phyloP scores from a whole-genome alignment of 192 early-diverging fungal genomes.

The Gamsiella multidivaricata region DNA sequence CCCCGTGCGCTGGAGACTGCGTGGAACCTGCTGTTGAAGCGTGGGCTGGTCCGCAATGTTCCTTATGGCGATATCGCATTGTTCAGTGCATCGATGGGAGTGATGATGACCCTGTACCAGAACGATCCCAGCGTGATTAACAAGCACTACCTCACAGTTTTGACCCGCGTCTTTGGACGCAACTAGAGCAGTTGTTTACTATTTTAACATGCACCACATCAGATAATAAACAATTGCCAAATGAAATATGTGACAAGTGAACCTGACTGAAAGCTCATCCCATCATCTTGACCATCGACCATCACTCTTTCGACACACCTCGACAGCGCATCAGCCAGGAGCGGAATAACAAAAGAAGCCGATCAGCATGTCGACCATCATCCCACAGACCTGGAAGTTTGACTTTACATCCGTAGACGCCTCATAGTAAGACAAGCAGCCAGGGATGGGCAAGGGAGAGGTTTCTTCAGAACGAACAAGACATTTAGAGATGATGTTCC shows the following conservation, averaged over 20 bases:
- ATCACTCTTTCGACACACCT: no score
- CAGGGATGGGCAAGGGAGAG: no score
- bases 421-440: conserved; percentile 46
- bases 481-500: no score
- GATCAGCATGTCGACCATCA: conserved; percentile 11
- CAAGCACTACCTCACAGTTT: conserved; percentile 79
- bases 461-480: no score
- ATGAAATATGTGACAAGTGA: no score
- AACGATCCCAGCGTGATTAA: conserved; percentile 77
- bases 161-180: conserved; percentile 82
- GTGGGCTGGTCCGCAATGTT: conserved; percentile 68
- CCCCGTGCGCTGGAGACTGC: conserved; percentile 79
- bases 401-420: conserved; percentile 40
- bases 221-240: no score
- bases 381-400: conserved; percentile 39
- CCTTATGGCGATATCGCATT: conserved; percentile 77
- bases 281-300: conserved; percentile 4
- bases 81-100: conserved; percentile 78
- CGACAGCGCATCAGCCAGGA: not conserved
- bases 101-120: conserved; percentile 87
- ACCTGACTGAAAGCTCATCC: no score
- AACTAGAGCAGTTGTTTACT: conserved; percentile 60
- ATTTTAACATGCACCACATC: no score
- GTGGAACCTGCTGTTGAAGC: conserved; percentile 70
- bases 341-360: not conserved